Percentiles rank a stretch among this genome's conserved stretches.
Evolutionary conservation across 495 filamentous ascomycete genomes (phyloP).

Genomic region (Lepraria neglecta): DNA sequence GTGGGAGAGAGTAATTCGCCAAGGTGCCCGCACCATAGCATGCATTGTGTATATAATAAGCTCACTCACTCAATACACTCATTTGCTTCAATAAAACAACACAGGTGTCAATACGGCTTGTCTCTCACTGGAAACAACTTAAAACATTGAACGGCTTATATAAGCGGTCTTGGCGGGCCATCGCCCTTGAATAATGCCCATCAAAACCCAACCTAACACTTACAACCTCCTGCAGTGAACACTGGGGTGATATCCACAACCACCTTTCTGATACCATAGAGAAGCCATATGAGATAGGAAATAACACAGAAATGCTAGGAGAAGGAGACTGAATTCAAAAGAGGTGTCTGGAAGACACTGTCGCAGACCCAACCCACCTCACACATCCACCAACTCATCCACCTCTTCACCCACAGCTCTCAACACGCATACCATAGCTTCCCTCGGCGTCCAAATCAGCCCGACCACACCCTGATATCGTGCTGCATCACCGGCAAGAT

Average conservation of each 20-base stretch:
- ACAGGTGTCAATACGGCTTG: too few species aligned
- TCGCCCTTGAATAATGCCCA: conserved; percentile 16
- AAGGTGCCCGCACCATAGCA: not conserved
- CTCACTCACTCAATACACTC: conserved; percentile 16
- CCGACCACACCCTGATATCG: not conserved
- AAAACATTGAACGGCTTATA: conserved; percentile 6
- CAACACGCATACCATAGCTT: not conserved
- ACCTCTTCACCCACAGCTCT: conserved; percentile 5
- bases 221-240: conserved; percentile 12
- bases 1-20: not conserved
- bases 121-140: too few species aligned
- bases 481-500: conserved; percentile 33
- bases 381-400: not conserved
- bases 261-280: not conserved
- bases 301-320: conserved; percentile 2
- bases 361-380: conserved; percentile 7
- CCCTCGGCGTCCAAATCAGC: not conserved
- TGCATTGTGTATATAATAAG: conserved; percentile 1
- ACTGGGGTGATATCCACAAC: conserved; percentile 11
- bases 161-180: conserved; percentile 15
- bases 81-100: not conserved
- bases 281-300: not conserved
- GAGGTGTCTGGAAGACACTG: conserved; percentile 13
- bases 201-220: conserved; percentile 15
- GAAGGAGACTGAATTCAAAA: conserved; percentile 6